Evolutionary conservation across 2,329 filamentous ascomycete genomes (phyloP).

Genomic region (Sclerotinia borealis): DNA sequence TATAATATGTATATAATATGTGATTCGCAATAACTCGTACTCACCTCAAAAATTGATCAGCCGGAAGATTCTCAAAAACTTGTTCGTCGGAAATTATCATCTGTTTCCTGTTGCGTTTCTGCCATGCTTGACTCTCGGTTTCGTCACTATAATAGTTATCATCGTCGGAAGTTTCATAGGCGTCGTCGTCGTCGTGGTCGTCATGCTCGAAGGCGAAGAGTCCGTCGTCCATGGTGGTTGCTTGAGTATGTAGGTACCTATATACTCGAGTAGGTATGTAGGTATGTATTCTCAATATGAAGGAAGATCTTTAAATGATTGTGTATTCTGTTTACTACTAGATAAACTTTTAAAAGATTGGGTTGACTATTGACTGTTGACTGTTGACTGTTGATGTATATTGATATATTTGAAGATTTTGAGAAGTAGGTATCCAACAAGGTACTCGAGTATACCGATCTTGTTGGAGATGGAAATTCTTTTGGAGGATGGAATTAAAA

Average conservation of each 20-base stretch:
- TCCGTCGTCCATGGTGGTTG: background rate
- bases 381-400: too few relatives aligned
- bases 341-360: too few relatives aligned
- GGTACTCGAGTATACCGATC: background rate
- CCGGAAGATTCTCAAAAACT: background rate
- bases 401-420: too few relatives aligned
- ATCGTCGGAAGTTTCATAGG: background rate
- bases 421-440: slow-evolving; percentile 1
- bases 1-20: too few relatives aligned
- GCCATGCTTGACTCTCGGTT: background rate
- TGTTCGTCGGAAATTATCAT: background rate
- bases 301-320: background rate
- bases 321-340: too few relatives aligned
- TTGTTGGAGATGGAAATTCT: background rate
- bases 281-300: background rate
- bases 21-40: too few relatives aligned
- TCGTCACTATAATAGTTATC: background rate
- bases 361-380: too few relatives aligned
- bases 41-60: slow-evolving; percentile 5
- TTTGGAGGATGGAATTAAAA: background rate
- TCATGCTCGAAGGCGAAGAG: background rate
- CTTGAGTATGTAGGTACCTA: too few relatives aligned
- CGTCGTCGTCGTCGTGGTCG: background rate
- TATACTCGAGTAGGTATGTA: too few relatives aligned
- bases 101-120: background rate